Evolutionary conservation across 495 filamentous ascomycete species (phyloP), one percentile per base, ranked within the genome.

Genomic region (Cenococcum geophilum): DNA sequence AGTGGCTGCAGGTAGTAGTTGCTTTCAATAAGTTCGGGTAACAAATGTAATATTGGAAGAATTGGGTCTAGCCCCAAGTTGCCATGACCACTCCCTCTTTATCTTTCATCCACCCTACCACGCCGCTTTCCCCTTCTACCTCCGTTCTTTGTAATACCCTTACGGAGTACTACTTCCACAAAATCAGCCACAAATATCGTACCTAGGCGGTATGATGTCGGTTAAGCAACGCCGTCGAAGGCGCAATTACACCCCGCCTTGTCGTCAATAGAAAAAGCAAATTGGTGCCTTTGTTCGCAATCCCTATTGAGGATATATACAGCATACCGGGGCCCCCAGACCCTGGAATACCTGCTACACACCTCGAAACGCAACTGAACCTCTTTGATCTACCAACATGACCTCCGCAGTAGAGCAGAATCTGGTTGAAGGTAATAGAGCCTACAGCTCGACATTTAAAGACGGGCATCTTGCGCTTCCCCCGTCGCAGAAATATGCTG

Each of bases 401-500:
- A 58, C 76, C 6, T 71, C 76, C 53, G 61, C 77, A 51, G 76
- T 76, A 55, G 79, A 84, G 70, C 65, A 80, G 52, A 83, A 83
- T 66, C 71, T 89, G 21, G 69, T 78, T 18, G 68, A 76, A 49
- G 74, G 80, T 47, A 91, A 90, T 65, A 77, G 76, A 18, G 62
- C 75, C 21, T 91, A 92, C 69, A 80, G 79, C 0, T 70, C 79
- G 16, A 77, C 70, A 11, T 91, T 92, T 69, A 81, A 73, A 14
- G 72, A 87, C 51, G 87, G 86, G 14, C 50, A 84, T 52, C 79
- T 92, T 0, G 76, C 81, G n/a, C 79, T 91, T 5, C 88, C 88
- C 0, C 89, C 89, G 0, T 80, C 83, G 18, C 88, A 89, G 77
- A 79, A 85, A 64, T 86, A 85, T 64, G 75, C 80, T 12, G 75